Conservation (phyloP, 441 rosid genomes). For the Jatropha podagrica region DNA sequence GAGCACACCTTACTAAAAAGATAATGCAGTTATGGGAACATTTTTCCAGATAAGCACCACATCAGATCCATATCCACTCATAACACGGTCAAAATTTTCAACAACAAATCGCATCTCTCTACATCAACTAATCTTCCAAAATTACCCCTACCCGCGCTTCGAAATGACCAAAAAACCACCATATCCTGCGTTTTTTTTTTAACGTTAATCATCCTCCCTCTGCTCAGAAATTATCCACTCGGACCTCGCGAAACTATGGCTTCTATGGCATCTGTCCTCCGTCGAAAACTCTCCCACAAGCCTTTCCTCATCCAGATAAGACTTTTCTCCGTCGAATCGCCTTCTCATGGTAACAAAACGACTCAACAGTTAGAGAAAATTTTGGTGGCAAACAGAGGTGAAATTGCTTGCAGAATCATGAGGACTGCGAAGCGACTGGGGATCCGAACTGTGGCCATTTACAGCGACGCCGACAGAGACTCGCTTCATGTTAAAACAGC, state of each 20-base stretch:
- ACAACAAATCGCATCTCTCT: background rate
- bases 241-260: constrained; percentile 36
- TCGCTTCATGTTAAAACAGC: constrained; percentile 83
- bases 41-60: constrained; percentile 29
- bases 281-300: constrained; percentile 40
- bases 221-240: background rate
- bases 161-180: constrained; percentile 12
- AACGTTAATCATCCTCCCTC: background rate
- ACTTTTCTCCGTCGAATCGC: constrained; percentile 27
- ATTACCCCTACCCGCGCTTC: background rate
- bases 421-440: constrained; percentile 87
- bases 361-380: constrained; percentile 60
- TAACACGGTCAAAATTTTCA: background rate
- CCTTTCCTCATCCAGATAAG: constrained; percentile 29
- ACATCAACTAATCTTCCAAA: constrained; percentile 5
- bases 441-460: constrained; percentile 73
- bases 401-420: constrained; percentile 85
- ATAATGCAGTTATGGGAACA: background rate
- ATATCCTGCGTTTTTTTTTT: background rate
- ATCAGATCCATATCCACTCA: constrained; percentile 28
- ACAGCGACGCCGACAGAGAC: constrained; percentile 80
- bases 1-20: background rate
- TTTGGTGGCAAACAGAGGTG: constrained; percentile 89
- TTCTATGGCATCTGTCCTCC: constrained; percentile 42
- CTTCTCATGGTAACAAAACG: constrained; percentile 5